phyloP scores from a whole-genome alignment of 768 basidiomycete genomes.

The Russula sp. region DNA sequence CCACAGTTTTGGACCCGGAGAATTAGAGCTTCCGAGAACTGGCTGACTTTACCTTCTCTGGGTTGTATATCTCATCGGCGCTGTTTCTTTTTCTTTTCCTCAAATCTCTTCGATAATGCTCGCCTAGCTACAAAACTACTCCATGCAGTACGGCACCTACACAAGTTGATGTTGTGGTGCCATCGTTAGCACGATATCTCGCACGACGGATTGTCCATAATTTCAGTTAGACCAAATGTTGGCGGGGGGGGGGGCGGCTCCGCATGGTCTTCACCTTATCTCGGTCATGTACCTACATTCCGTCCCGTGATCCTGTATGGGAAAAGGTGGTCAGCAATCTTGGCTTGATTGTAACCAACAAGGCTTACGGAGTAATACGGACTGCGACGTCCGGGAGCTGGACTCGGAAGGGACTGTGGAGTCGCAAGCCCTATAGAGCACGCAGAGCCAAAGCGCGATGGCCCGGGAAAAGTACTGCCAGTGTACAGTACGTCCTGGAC shows the following conservation, averaged over 20 bases:
- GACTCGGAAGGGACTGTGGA: not conserved
- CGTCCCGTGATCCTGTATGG: too few relatives aligned
- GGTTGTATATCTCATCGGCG: too few relatives aligned
- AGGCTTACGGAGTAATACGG: not conserved
- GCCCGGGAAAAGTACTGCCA: not conserved
- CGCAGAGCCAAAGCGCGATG: not conserved
- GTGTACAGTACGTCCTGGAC: not conserved
- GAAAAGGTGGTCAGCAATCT: too few relatives aligned
- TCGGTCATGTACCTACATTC: too few relatives aligned
- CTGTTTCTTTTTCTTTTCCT: too few relatives aligned
- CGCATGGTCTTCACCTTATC: too few relatives aligned
- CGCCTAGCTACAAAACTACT: too few relatives aligned
- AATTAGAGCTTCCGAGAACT: conserved; percentile 17
- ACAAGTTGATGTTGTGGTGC: not conserved
- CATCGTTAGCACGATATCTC: not conserved
- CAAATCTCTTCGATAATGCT: too few relatives aligned
- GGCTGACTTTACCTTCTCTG: not conserved
- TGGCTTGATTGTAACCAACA: too few relatives aligned
- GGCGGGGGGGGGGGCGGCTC: too few relatives aligned
- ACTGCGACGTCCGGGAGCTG: not conserved
- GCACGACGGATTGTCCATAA: not conserved
- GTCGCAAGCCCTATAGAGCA: not conserved
- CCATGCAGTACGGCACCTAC: too few relatives aligned
- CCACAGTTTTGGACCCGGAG: conserved; percentile 22
- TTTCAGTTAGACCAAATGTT: not conserved